Percentiles rank a stretch among this genome's conserved stretches.
Evolutionary conservation across 352 stramenopile species (phyloP).

Genomic region (Sclerospora graminicola): DNA sequence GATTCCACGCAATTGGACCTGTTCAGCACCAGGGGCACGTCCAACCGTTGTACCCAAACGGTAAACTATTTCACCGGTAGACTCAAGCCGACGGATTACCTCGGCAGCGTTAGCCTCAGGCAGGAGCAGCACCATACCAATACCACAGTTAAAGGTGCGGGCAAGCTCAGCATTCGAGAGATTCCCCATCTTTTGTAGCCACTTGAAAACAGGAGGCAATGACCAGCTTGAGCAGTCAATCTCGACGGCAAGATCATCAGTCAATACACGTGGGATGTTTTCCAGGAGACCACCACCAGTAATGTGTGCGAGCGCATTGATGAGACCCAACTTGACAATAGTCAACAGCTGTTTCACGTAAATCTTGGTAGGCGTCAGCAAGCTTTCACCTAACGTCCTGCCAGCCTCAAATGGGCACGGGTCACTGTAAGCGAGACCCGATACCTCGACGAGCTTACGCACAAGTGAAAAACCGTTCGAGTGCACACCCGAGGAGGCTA

Average conservation of each 20-base stretch:
- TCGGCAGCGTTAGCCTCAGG: constrained; percentile 83
- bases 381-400: constrained; percentile 88
- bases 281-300: constrained; percentile 97
- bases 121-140: constrained; percentile 98
- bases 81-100: constrained; percentile 73
- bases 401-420: constrained; percentile 64
- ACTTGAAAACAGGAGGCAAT: constrained; percentile 96
- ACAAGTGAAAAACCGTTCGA: constrained; percentile 99
- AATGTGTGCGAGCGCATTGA: constrained; percentile 96
- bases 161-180: constrained; percentile 93
- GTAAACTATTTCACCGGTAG: constrained; percentile 85
- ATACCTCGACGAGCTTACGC: constrained; percentile 92
- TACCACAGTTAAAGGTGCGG: constrained; percentile 98
- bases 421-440: constrained; percentile 70
- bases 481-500: constrained; percentile 94
- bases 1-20: constrained; percentile 75
- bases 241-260: constrained; percentile 86
- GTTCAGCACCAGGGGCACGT: constrained; percentile 44
- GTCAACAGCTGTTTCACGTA: constrained; percentile 91
- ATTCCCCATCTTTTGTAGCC: constrained; percentile 90
- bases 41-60: constrained; percentile 80
- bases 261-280: constrained; percentile 95
- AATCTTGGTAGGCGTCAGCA: constrained; percentile 96
- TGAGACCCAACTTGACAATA: constrained; percentile 61
- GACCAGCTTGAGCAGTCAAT: constrained; percentile 87